These are phyloP conservation scores for Poterioochromonas sp. DNA, from an alignment of 352 stramenopile genomes.

Conservation along the genomic window DNA sequence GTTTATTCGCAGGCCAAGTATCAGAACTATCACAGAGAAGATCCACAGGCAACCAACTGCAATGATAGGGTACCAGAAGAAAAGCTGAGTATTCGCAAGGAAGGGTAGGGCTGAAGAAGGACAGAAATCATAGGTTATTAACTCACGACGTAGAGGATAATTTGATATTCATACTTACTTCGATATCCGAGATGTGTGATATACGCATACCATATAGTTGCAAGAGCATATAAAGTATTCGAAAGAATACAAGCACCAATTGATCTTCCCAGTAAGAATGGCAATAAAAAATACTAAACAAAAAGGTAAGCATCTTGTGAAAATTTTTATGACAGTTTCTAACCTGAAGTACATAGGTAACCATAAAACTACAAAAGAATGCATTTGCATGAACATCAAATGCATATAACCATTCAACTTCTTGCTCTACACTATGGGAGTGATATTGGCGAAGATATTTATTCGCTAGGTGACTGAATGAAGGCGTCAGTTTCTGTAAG, in stretches of 20 bases:
- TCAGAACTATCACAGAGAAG: constrained; percentile 63
- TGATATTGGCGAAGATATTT: constrained; percentile 47
- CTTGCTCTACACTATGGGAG: constrained; percentile 79
- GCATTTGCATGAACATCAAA: constrained; percentile 99
- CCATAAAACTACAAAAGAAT: constrained; percentile 91
- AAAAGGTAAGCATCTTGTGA: constrained; percentile 40
- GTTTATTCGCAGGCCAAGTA: constrained; percentile 44
- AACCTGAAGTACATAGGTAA: constrained; percentile 83
- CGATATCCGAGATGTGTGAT: constrained; percentile 95
- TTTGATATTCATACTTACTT: constrained; percentile 49
- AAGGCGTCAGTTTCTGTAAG: constrained; percentile 32
- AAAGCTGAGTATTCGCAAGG: constrained; percentile 73
- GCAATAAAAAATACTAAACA: constrained; percentile 85
- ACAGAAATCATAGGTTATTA: too few species aligned
- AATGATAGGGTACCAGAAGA: constrained; percentile 65
- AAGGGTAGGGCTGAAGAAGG: constrained; percentile 78
- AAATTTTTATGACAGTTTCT: too few species aligned
- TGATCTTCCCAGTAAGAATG: constrained; percentile 74
- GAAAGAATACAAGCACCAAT: constrained; percentile 75
- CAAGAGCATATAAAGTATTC: constrained; percentile 84
- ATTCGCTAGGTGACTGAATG: constrained; percentile 47
- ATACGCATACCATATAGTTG: constrained; percentile 90
- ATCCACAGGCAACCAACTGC: constrained; percentile 61
- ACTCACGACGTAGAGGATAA: constrained; percentile 24
- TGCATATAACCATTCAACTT: constrained; percentile 96